Conservation (phyloP, 306 rosid species). For the Begonia fuchsioides region DNA sequence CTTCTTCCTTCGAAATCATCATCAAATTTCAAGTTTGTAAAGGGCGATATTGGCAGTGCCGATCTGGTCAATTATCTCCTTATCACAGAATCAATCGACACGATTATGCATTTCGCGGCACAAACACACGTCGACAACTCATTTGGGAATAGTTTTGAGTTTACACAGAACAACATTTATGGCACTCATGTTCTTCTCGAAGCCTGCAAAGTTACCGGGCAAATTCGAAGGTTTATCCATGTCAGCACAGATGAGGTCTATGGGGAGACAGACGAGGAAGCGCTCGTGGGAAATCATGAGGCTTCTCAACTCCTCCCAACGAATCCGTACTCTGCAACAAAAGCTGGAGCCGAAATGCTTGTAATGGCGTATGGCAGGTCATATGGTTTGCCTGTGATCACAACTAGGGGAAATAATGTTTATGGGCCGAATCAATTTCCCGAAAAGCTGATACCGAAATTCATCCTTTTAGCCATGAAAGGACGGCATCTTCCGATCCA, state of each 20-base stretch:
- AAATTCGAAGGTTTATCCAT: constrained; percentile 21
- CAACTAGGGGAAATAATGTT: constrained; percentile 21
- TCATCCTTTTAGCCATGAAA: constrained; percentile 20
- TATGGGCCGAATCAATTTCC: constrained; percentile 28
- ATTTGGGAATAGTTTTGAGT: constrained; percentile 14
- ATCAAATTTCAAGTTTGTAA: constrained; percentile 19
- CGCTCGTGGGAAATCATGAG: too few relatives aligned
- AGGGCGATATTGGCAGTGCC: constrained; percentile 25
- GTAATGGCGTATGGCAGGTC: too few relatives aligned
- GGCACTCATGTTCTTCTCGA: constrained; percentile 23
- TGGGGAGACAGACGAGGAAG: background rate
- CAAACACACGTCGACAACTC: background rate
- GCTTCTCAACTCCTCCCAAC: constrained; percentile 1
- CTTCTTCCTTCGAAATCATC: constrained; percentile 17
- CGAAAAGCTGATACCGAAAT: constrained; percentile 25
- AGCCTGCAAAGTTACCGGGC: constrained; percentile 19
- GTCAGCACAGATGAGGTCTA: constrained; percentile 12
- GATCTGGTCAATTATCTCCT: constrained; percentile 18
- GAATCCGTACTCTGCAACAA: background rate
- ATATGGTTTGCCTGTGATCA: constrained; percentile 20
- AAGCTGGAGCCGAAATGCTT: constrained; percentile 22
- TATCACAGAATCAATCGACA: constrained; percentile 20
- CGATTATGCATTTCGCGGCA: constrained; percentile 30
- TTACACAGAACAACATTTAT: constrained; percentile 22
- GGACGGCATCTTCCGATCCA: constrained; percentile 21